Conservation (phyloP, 768 basidiomycete species). For the Bullera alba region DNA sequence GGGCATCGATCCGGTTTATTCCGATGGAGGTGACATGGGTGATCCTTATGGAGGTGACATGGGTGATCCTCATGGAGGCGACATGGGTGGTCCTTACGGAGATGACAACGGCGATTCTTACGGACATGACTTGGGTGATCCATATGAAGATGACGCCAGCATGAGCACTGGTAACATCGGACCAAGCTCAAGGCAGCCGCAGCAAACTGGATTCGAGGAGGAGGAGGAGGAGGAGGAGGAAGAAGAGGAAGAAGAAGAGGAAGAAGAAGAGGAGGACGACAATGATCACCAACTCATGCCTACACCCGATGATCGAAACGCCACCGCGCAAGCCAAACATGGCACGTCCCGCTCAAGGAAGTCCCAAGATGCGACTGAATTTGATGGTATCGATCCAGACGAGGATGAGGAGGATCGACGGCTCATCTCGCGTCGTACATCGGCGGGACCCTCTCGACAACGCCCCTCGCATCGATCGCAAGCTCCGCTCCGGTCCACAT, state of each 20-base stretch:
- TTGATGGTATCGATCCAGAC: slow-evolving; percentile 8
- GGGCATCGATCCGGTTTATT: too few species aligned
- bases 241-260: neutral
- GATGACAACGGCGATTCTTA: too few species aligned
- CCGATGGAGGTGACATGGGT: too few species aligned
- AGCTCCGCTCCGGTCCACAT: neutral
- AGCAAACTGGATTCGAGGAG: neutral
- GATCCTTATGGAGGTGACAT: too few species aligned
- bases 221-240: neutral
- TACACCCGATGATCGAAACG: too few species aligned
- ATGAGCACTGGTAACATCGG: too few species aligned
- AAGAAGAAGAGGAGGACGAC: neutral
- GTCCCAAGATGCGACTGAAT: slow-evolving; percentile 7
- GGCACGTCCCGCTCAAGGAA: slow-evolving; percentile 5
- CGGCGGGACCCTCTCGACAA: neutral
- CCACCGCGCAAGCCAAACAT: slow-evolving; percentile 6
- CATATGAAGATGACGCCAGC: too few species aligned
- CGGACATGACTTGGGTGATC: too few species aligned
- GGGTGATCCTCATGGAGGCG: too few species aligned
- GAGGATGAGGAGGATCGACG: slow-evolving; percentile 26
- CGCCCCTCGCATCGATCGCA: neutral
- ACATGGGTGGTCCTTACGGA: too few species aligned
- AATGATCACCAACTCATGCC: neutral
- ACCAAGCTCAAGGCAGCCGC: neutral
- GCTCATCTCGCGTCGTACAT: neutral